phyloP scores from a whole-genome alignment of 2,329 filamentous ascomycete genomes.

The Diplodia corticola region DNA sequence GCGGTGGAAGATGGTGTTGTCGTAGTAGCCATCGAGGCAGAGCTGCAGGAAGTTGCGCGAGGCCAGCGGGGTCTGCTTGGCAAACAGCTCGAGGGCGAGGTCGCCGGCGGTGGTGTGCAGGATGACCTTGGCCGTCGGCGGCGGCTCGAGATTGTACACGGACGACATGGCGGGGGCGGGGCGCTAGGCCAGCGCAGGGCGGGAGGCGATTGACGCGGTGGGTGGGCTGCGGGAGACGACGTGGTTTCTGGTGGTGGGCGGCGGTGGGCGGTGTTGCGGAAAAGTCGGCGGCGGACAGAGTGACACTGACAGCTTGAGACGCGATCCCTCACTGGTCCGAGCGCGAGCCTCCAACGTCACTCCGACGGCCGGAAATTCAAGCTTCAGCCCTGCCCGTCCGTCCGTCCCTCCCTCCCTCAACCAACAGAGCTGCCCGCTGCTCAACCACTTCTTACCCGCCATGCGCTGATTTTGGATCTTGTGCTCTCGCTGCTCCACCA shows the following conservation, averaged over 20 bases:
- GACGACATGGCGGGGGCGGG: conserved; percentile 67
- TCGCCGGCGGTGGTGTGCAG: conserved; percentile 89
- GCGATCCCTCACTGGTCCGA: background rate
- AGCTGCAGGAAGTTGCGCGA: conserved; percentile 95
- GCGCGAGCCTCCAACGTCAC: conserved; percentile 26
- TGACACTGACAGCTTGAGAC: background rate
- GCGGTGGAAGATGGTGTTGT: conserved; percentile 90
- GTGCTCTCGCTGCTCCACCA: background rate
- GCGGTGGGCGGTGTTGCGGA: background rate
- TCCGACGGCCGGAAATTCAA: conserved; percentile 5
- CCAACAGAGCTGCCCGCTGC: background rate
- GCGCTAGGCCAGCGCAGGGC: background rate
- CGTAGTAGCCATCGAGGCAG: conserved; percentile 93
- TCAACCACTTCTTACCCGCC: background rate
- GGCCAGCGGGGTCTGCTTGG: conserved; percentile 87
- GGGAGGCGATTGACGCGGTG: background rate
- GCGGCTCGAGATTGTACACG: conserved; percentile 91
- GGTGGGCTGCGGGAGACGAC: background rate
- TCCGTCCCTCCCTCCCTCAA: background rate
- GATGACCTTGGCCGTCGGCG: conserved; percentile 87
- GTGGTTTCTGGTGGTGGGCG: background rate
- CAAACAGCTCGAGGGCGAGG: conserved; percentile 88
- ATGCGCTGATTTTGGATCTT: conserved; percentile 10
- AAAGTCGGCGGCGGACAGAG: background rate
- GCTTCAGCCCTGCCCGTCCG: background rate